phyloP scores from a whole-genome alignment of 2,329 filamentous ascomycete species.

The Zasmidium citrigriseum region DNA sequence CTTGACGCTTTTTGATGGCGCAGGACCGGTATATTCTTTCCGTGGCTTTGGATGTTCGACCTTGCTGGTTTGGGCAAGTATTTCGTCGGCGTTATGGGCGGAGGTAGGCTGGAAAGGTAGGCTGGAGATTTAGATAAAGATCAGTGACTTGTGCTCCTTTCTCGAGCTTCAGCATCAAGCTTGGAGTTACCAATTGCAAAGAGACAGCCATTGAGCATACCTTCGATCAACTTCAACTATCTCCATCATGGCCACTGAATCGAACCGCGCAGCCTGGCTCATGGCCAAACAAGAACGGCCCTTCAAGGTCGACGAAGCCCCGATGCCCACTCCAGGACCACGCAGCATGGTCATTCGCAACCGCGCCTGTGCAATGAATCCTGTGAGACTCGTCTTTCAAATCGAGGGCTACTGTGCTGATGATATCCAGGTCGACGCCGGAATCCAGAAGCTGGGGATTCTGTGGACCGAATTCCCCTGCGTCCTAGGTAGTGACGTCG shows the following conservation, averaged over 20 bases:
- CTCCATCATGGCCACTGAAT: background rate
- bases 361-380: slow-evolving; percentile 42
- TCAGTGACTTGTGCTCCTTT: no score
- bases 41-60: no score
- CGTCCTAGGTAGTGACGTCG: slow-evolving; percentile 32
- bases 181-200: no score
- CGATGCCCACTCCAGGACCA: slow-evolving; percentile 19
- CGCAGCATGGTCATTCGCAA: slow-evolving; percentile 40
- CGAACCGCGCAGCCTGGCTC: slow-evolving; percentile 27
- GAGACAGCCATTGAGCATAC: no score
- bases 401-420: no score
- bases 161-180: no score
- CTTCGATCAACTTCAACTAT: background rate
- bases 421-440: slow-evolving; percentile 40
- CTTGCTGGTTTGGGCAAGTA: no score
- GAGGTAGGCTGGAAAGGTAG: no score
- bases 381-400: slow-evolving; percentile 14
- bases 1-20: no score
- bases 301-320: slow-evolving; percentile 23
- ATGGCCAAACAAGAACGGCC: slow-evolving; percentile 16
- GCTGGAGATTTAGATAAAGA: no score
- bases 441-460: slow-evolving; percentile 32
- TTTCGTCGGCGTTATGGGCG: no score
- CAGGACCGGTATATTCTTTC: no score
- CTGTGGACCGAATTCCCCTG: slow-evolving; percentile 28